These are phyloP conservation scores for Globisporangium echinulatum DNA, from an alignment of 352 stramenopile species.

Conservation along the genomic window DNA sequence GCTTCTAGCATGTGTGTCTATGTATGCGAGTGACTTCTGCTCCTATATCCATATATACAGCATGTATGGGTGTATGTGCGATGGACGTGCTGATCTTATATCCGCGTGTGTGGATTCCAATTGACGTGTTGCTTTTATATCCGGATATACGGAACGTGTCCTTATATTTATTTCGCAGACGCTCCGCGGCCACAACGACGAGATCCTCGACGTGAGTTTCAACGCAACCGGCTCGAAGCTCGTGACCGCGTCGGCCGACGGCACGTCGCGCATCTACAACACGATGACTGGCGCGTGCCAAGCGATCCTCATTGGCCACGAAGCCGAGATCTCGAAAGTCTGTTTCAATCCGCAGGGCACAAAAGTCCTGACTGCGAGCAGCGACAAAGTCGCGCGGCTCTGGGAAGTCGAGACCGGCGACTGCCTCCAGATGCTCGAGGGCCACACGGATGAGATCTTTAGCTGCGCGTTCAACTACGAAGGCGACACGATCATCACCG, in stretches of 20 bases:
- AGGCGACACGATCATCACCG: slow-evolving; percentile 95
- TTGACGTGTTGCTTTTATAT: not conserved
- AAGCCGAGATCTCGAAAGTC: slow-evolving; percentile 94
- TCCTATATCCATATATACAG: too few relatives aligned
- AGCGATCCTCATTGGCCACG: slow-evolving; percentile 93
- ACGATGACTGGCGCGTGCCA: slow-evolving; percentile 93
- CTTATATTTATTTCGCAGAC: slow-evolving; percentile 36
- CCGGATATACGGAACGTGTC: not conserved
- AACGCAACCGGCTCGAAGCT: slow-evolving; percentile 93
- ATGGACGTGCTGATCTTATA: too few relatives aligned
- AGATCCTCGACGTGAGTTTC: slow-evolving; percentile 94
- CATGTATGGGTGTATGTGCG: too few relatives aligned
- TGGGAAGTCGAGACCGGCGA: slow-evolving; percentile 94
- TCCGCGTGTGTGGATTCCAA: not conserved
- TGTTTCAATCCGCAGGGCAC: slow-evolving; percentile 95
- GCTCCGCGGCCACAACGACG: slow-evolving; percentile 92
- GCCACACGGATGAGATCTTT: slow-evolving; percentile 97
- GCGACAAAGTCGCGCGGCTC: slow-evolving; percentile 91
- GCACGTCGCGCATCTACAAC: slow-evolving; percentile 93
- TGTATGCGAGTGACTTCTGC: too few relatives aligned
- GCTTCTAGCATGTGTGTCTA: not conserved
- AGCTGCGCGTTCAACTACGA: slow-evolving; percentile 96
- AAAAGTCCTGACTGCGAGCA: slow-evolving; percentile 91
- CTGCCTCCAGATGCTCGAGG: slow-evolving; percentile 92
- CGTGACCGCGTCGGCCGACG: slow-evolving; percentile 91